Base-by-base conservation (phyloP, 1,139 yeast genomes). In the Candida sp. region DNA sequence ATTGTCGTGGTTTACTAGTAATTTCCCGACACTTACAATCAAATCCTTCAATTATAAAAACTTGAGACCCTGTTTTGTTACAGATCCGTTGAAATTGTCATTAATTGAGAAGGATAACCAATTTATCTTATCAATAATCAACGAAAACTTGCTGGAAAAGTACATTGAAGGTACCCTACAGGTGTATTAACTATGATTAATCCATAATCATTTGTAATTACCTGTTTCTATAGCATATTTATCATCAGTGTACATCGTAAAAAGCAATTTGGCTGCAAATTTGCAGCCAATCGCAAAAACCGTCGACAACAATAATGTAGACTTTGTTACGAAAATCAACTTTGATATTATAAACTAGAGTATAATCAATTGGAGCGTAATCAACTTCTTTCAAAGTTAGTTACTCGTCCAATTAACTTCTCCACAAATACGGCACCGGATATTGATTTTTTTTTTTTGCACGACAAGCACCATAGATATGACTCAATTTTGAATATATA, bases 1-100 rank as follows among this genome's bases (percentile, higher is more conserved):
- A 15, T 57, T 87, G 36, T 75, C 77, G 45, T 83, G 80, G 77
- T 70, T 76, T 51, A 56, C 52, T 11, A 42, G 45, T 4, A 34
- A 25, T 45, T 8, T 40, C 49, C 40, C 61, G 64, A 0, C 48
- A 48, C 2, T 21, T 49, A 21, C 38, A 0, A 53, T 71, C 2
- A 51, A 50, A 29, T 44, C 48, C 8, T 71, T 82, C 47, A 58
- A 55, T 22, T 83, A 83, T 59, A 70, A 74, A 43, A 81, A 81
- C 50, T 56, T 68, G 29, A 65, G 66, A 23, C 87, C 87, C 3
- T 43, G 45, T 21, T 51, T 49, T 45, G 45, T 46, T 4, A 42
- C 47, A 36, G 52, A 47, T 5, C 43, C 44, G 15, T 33, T 49
- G 4, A 40, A 44, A 9, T 43, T 52, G 11, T 38, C 35, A 21